These are phyloP conservation scores for Chaetomium fimeti DNA, from an alignment of 495 filamentous ascomycete species.

Conservation along the genomic window DNA sequence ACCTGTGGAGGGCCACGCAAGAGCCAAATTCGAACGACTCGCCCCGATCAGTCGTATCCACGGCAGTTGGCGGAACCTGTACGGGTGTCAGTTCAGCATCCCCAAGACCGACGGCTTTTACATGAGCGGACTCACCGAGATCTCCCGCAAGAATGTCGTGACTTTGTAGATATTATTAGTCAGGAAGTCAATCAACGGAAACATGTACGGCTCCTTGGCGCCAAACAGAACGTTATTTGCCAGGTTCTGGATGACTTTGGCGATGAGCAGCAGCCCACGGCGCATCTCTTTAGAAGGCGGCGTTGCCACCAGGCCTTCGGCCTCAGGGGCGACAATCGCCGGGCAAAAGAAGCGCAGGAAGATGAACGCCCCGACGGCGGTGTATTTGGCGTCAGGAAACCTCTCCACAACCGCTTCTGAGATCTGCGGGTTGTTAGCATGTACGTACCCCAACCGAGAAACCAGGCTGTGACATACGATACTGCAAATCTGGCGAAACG, in stretches of 20 bases:
- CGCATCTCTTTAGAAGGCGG: slow-evolving; percentile 64
- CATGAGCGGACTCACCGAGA: slow-evolving; percentile 47
- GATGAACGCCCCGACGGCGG: slow-evolving; percentile 66
- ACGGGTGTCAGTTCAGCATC: not conserved
- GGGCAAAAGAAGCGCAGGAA: slow-evolving; percentile 69
- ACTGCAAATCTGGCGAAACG: slow-evolving; percentile 63
- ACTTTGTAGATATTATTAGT: slow-evolving; percentile 62
- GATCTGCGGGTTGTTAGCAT: slow-evolving; percentile 42
- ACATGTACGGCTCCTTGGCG: slow-evolving; percentile 69
- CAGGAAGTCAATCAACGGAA: slow-evolving; percentile 63
- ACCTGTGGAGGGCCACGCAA: slow-evolving; percentile 62
- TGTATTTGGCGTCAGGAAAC: slow-evolving; percentile 68
- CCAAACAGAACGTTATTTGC: slow-evolving; percentile 69
- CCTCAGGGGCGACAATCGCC: slow-evolving; percentile 65
- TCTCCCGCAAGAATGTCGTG: slow-evolving; percentile 61
- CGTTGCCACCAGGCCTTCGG: slow-evolving; percentile 57
- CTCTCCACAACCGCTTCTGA: slow-evolving; percentile 55
- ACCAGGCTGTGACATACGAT: slow-evolving; percentile 43
- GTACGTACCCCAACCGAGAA: no score
- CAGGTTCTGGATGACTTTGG: slow-evolving; percentile 66
- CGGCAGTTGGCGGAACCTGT: slow-evolving; percentile 41
- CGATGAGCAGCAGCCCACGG: slow-evolving; percentile 62
- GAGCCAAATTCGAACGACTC: slow-evolving; percentile 68
- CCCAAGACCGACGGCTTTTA: not conserved
- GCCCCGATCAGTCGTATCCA: slow-evolving; percentile 34